A percentile compares a stretch with the other conserved stretches of the same genome.
Evolutionary conservation across 2,329 filamentous ascomycete genomes (phyloP).

Genomic region (Fusarium neocosmosporiellum): DNA sequence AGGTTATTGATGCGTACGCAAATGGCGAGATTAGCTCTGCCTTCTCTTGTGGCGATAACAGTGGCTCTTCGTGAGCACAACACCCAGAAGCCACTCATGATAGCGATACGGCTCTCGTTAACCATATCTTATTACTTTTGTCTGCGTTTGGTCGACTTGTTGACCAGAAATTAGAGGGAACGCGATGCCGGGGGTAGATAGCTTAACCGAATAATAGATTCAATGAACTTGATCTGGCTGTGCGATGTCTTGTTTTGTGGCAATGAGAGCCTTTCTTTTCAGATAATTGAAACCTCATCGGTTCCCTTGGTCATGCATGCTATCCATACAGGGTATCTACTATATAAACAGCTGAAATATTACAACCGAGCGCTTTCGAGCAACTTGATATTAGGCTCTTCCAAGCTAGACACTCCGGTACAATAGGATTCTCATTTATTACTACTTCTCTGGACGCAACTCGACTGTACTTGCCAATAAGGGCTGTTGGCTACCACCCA

Average conservation of each 20-base stretch:
- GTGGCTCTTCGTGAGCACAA: slow-evolving; percentile 4
- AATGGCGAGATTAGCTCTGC: slow-evolving; percentile 57
- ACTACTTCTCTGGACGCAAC: neutral
- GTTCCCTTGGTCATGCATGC: too few relatives aligned
- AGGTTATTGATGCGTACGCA: slow-evolving; percentile 64
- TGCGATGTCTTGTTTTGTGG: too few relatives aligned
- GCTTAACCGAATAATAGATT: too few relatives aligned
- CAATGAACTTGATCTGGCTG: too few relatives aligned
- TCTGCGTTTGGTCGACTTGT: neutral
- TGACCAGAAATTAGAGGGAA: neutral
- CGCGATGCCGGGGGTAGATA: too few relatives aligned
- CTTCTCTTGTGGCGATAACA: slow-evolving; percentile 62
- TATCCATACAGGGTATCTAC: too few relatives aligned
- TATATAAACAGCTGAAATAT: too few relatives aligned
- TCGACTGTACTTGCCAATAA: neutral
- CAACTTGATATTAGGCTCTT: neutral
- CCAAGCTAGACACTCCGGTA: neutral
- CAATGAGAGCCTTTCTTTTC: too few relatives aligned
- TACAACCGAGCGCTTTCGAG: too few relatives aligned
- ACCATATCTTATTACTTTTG: neutral
- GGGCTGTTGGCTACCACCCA: neutral
- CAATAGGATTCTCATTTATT: neutral
- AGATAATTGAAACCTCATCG: too few relatives aligned
- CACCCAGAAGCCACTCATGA: neutral
- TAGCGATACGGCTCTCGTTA: neutral